Base-by-base conservation (phyloP, 805 yeast species). In the Blastobotrys peoriensis region DNA sequence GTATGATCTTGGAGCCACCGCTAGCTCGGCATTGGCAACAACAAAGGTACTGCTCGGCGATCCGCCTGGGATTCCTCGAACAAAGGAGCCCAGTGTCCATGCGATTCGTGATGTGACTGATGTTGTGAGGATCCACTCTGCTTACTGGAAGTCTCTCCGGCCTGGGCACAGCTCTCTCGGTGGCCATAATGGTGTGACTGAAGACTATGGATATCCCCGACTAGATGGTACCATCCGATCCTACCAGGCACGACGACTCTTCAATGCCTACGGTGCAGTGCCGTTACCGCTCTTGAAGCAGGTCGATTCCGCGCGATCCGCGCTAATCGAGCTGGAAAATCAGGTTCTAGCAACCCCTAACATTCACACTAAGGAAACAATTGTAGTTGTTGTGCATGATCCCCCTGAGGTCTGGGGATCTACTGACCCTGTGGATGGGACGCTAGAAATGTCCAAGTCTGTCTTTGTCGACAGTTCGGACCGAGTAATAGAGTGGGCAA, bases 331-430 rank as follows among this genome's bases (percentile, higher is more conserved):
- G 28, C 69, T 72, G 56, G 84, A 75, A 44, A 85, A 76, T 60
- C 81, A 76, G 54, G 78, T 82, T 9, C 59, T 86, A 38, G 81
- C 89, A n/a, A 75, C 89, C 10, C 81, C 86, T 8, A 74, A 78
- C 44, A 74, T 89, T 20, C 78, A 78, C 60, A 39, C 49, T 5
- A 67, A 80, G 33, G 74, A 77, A n/a, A 76, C 83, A 4, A 63
- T 89, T 4, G 66, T 88, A 6, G 67, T 91, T 5, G 61, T 86
- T 4, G 78, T 89, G 16, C 98, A 89, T 63, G 98, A 89, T 57
- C 86, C 97, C 2, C 86, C 96, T 4, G 89, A 87, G 47, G 74
- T 93, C 4, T 88, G 96, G 95, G 95, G 94, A 1, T 78, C 81
- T 52, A 68, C 81, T 33, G 88, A 87, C 60, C 86, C 95, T 0